A percentile compares a stretch with the other conserved stretches of the same genome.
Conservation (phyloP, 2,329 filamentous ascomycete genomes). For the Penicillium expansum region DNA sequence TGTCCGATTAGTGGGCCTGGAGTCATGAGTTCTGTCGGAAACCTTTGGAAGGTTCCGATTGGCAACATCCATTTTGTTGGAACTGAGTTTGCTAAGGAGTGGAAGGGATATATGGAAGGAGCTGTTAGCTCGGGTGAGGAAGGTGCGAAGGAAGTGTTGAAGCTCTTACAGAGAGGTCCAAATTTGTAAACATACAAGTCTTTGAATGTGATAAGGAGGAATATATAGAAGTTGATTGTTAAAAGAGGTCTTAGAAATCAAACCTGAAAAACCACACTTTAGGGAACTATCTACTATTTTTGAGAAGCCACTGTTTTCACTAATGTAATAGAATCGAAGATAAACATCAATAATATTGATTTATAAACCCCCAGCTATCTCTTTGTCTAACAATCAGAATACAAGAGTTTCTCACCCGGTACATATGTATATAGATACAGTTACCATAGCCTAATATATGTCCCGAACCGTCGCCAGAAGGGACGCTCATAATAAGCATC, state of each 20-base stretch:
- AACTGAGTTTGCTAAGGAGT: too few species aligned
- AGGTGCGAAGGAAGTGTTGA: background rate
- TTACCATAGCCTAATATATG: background rate
- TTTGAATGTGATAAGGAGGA: too few species aligned
- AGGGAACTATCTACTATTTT: background rate
- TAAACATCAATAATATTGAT: background rate
- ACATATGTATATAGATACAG: background rate
- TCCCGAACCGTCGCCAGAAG: constrained; percentile 20
- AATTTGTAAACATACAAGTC: too few species aligned
- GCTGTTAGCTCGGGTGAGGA: background rate
- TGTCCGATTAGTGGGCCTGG: too few species aligned
- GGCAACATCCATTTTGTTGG: too few species aligned
- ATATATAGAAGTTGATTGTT: too few species aligned
- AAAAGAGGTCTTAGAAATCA: too few species aligned
- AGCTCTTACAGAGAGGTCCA: background rate
- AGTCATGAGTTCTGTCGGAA: too few species aligned
- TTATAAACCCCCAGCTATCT: background rate
- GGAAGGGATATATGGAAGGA: background rate
- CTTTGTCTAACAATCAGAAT: background rate
- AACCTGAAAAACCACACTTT: too few species aligned
- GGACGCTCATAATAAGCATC: constrained; percentile 21
- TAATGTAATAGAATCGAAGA: background rate
- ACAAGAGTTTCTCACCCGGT: background rate
- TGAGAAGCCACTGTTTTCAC: background rate
- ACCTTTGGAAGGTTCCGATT: too few species aligned